Evolutionary conservation across 75 land plant genomes (phyloP), one percentile per base, ranked within the genome.

Genomic region (Picea sitchensis): DNA sequence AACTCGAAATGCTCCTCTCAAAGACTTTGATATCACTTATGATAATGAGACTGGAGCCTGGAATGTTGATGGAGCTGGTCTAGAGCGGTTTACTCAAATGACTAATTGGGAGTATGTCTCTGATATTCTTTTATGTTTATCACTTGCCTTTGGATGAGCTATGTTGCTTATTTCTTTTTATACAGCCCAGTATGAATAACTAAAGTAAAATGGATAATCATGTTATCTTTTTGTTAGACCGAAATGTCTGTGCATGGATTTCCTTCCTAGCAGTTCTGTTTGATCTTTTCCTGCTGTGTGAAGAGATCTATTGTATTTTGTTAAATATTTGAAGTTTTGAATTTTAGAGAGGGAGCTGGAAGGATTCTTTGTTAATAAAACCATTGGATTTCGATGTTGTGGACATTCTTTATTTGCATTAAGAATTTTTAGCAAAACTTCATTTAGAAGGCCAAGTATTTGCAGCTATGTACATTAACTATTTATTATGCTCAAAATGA

Each of bases 11-110:
- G 86, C 88, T 30, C 88, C 99, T 15, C 90, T 96, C 54, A 83
- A 80, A 80, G 91, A 94, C 21, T 96, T 88, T 80, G 84, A 93
- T 69, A 87, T 96, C 30, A n/a, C 65, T 76, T 81, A 83, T 76
- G 95, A 95, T 69, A 77, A 74, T 47, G 73, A 79, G 63, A 68
- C 86, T 7, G 84, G 78, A 44, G 83, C 89, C 32, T 96, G 98
- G 98, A 82, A 90, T 81, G 96, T 96, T 21, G 60, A 63, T 80
- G 99, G 99, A 81, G 80, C 88, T 63, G 99, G 99, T 36, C 78
- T 96, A 57, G 84, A 95, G 73, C 95, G 98, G 14, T 96, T 96
- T 82, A 92, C 91, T 72, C 98, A 96, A 80, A 96, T 96, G 99
- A 96, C 98, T 26, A 96, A 96, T 77, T 96, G 99, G 99, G 85